phyloP scores from a whole-genome alignment of 2,329 filamentous ascomycete species.

The Xylariaceae sp. region DNA sequence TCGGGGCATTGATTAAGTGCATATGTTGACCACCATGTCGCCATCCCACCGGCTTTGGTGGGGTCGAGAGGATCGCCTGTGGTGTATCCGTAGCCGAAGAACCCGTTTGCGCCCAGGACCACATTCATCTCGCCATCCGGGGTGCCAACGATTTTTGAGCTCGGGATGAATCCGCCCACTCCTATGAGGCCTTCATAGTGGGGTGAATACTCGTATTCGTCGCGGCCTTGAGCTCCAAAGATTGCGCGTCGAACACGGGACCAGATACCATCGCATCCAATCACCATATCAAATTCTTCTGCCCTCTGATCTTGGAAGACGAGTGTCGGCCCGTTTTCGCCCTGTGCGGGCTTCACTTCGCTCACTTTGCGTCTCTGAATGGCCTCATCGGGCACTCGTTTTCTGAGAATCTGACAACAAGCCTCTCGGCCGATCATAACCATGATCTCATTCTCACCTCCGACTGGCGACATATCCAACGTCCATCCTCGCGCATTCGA shows the following conservation, averaged over 20 bases:
- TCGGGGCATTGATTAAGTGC: conserved; percentile 12
- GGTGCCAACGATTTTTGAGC: conserved; percentile 12
- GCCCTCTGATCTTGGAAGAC: conserved; percentile 13
- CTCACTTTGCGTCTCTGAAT: conserved; percentile 13
- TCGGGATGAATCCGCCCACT: conserved; percentile 13
- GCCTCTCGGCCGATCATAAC: conserved; percentile 17
- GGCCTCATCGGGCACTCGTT: conserved; percentile 7
- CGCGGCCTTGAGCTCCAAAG: conserved; percentile 9
- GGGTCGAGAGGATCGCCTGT: conserved; percentile 11
- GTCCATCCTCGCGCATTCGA: conserved; percentile 17
- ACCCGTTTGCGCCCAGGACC: conserved; percentile 14
- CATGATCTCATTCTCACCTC: conserved; percentile 9
- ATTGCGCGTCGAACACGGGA: conserved; percentile 13
- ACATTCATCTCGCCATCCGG: conserved; percentile 17
- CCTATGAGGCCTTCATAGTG: conserved; percentile 17
- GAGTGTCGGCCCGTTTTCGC: conserved; percentile 10
- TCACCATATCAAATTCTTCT: conserved; percentile 14
- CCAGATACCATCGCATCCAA: conserved; percentile 18
- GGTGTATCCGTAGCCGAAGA: conserved; percentile 18
- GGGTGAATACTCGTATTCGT: conserved; percentile 16
- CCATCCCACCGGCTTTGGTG: conserved; percentile 9
- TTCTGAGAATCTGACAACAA: conserved; percentile 14
- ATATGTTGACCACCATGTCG: conserved; percentile 17
- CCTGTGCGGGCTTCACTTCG: conserved; percentile 15
- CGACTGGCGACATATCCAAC: neutral